Base-by-base conservation (phyloP, 345 rosid genomes). In the Gossypium bickii region DNA sequence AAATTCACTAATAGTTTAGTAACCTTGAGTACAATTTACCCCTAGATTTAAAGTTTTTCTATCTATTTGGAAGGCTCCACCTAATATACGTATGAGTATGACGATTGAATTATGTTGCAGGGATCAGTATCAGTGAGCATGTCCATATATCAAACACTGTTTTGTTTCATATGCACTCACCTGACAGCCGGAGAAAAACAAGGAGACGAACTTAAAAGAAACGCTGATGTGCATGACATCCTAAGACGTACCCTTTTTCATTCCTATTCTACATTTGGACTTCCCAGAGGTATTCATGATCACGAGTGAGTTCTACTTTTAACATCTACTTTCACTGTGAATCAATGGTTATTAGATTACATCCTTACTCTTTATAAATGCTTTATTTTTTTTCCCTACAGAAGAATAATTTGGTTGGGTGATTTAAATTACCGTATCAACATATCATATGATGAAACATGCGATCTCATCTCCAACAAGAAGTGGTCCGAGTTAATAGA, bases 61-160 rank as follows among this genome's bases (percentile, higher is more conserved):
- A 59, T 27, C 45, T 51, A 59, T 76, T 62, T n/a, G 12, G 59
- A 13, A 0, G 41, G 11, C 68, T 64, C 18, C 38, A 8, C 17
- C 55, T 66, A 44, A 66, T 11, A 65, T 4, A 34, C 7, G 7
- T 66, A 12, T 51, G 27, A 53, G 1, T 66, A 12, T 57, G 22
- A 47, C 47, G 24, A 20, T 66, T 65, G 79, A 77, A 63, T 60
- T 9, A 66, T 49, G 27, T 83, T 78, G 18, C 89, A 94, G 98
- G 98, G 98, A 82, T 90, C 98, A 49, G 71, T 94, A 80, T 89
- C 98, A 13, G 94, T 92, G 83, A 94, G 98, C 74, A 86, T 94
- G 96, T 92, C 98, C 20, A 86, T 94, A 80, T 79, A 92, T 79
- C 97, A 94, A 82, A 92, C 98, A 34, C 78, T 80, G 62, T 87